phyloP scores from a whole-genome alignment of 768 basidiomycete genomes.

The Psilocybe sp. region DNA sequence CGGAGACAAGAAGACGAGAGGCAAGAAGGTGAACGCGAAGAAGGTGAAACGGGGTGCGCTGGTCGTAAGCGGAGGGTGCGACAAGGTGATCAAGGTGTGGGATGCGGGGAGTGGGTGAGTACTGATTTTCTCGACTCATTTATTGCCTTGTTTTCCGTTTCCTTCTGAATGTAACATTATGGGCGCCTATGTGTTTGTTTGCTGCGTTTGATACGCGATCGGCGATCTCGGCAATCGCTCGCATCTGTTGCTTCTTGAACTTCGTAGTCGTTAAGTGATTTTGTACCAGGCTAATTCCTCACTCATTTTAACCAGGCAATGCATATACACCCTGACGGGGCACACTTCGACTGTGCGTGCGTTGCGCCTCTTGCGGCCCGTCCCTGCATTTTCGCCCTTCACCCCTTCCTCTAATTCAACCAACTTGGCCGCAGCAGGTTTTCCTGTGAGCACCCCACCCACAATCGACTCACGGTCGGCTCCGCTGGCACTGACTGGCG shows the following conservation, averaged over 20 bases:
- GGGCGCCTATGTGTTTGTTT: neutral
- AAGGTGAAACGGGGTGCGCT: constrained; percentile 76
- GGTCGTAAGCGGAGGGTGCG: constrained; percentile 91
- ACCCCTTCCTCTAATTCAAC: constrained; percentile 84
- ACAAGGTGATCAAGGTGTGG: constrained; percentile 91
- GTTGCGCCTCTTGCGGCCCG: constrained; percentile 20
- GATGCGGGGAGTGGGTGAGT: constrained; percentile 80
- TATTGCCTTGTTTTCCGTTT: constrained; percentile 1
- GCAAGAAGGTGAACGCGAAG: constrained; percentile 33
- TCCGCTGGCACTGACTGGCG: constrained; percentile 88
- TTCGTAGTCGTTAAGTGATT: neutral
- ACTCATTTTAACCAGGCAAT: neutral
- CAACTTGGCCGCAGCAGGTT: constrained; percentile 35
- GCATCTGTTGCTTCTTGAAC: neutral
- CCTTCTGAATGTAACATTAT: neutral
- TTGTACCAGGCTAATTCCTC: neutral
- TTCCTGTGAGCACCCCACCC: too few relatives aligned
- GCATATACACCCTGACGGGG: neutral
- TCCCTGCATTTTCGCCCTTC: constrained; percentile 73
- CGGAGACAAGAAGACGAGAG: constrained; percentile 5
- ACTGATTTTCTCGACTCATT: too few relatives aligned
- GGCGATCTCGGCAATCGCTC: neutral
- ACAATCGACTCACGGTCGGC: too few relatives aligned
- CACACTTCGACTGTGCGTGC: neutral
- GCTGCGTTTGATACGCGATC: neutral